These are phyloP conservation scores for Blastocystis sp. DNA, from an alignment of 352 stramenopile genomes.

Conservation along the genomic window DNA sequence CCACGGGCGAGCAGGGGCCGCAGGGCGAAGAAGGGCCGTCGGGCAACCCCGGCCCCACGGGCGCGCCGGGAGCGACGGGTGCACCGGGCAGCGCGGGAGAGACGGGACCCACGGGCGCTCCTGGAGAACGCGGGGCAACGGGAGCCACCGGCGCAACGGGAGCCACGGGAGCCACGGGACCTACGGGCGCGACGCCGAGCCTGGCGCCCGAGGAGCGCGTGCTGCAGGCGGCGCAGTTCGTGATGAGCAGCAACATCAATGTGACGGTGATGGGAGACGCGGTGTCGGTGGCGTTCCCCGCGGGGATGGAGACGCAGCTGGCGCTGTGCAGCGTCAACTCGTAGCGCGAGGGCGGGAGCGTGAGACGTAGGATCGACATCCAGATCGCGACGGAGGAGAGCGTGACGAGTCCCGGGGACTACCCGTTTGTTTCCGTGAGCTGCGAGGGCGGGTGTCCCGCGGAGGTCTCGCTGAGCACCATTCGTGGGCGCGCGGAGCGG, in stretches of 20 bases:
- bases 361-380: slow-evolving; percentile 37
- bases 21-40: slow-evolving; percentile 10
- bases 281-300: slow-evolving; percentile 5
- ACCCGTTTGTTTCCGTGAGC: not conserved
- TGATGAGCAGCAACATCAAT: slow-evolving; percentile 47
- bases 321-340: not conserved
- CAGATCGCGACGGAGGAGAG: not conserved
- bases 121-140: slow-evolving; percentile 12
- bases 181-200: slow-evolving; percentile 31
- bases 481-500: not conserved
- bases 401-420: not conserved
- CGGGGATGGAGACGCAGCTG: slow-evolving; percentile 20
- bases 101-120: not conserved
- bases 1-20: not conserved
- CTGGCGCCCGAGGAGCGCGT: not conserved
- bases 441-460: slow-evolving; percentile 13
- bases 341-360: not conserved
- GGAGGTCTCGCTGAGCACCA: slow-evolving; percentile 1
- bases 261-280: not conserved
- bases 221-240: slow-evolving; percentile 28
- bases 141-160: slow-evolving; percentile 7
- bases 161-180: slow-evolving; percentile 25
- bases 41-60: not conserved
- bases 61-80: slow-evolving; percentile 2
- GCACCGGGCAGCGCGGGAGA: slow-evolving; percentile 23